Base-by-base conservation (phyloP, 2,329 filamentous ascomycete genomes). In the Calonectria multiphialidica region DNA sequence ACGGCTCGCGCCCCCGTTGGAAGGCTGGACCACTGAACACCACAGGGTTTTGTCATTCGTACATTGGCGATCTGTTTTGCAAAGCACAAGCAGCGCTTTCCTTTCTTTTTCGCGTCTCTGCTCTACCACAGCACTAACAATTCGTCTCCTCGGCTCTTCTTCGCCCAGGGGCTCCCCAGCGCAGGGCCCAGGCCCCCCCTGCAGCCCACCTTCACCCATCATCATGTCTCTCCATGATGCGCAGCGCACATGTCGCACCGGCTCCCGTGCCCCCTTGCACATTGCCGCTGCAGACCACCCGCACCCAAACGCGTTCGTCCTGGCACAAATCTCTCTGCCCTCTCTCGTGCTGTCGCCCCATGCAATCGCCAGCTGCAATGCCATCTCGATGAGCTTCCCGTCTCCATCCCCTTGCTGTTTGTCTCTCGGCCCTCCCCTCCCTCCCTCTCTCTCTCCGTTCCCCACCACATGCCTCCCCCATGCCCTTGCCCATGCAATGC, bases 401-500 rank as follows among this genome's bases (percentile, higher is more conserved):
- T 68, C 28, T 62, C 23, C 33, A 33, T 30, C 63, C 23, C 18
- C n/a, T 40, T 8, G 30, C 28, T 23, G 9, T n/a, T 12, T n/a
- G n/a, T 64, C 1, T 55, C 12, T 23, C 5, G 12, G 9, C n/a
- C 33, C 28, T 21, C 7, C 35, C n/a, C 23, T 44, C 28, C 15
- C 7, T 37, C n/a, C 23, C 21, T 25, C n/a, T 44, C 30, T 30
- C 21, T 35, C 13, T 35, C 23, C 23, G 30, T 37, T 37, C 62
- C 42, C 63, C 47, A 64, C 68, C 53, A 42, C 37, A 33, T 30
- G 28, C 50, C 23, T 28, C 42, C 23, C 35, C 42, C 63, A 42
- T 59, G 55, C 49, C 67, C 57, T 25, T 40, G 64, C 25, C 30
- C 59, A 77, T 78, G 76, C 76, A 75, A 77, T 79, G 77, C 76